A percentile compares a stretch with the other conserved stretches of the same genome.
Conservation (phyloP, 768 basidiomycete genomes). For the Holtermannia corniformis region DNA sequence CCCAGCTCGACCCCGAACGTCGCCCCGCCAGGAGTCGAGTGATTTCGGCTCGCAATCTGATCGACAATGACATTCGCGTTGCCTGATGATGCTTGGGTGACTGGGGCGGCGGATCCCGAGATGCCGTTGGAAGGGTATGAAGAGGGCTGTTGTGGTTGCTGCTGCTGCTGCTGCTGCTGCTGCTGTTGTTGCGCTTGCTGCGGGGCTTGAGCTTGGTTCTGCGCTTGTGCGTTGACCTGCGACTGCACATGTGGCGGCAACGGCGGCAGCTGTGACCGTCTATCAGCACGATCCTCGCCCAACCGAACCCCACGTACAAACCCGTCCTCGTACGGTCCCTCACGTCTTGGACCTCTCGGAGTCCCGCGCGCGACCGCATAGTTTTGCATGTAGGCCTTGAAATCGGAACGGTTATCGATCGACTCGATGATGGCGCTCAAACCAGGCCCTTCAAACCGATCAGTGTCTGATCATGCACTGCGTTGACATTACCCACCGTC, state of each 20-base stretch:
- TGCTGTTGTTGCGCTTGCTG: conserved; percentile 6
- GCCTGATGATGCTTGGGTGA: neutral
- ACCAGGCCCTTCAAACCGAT: conserved; percentile 59
- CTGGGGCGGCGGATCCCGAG: conserved; percentile 4
- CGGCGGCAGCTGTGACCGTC: conserved; percentile 25
- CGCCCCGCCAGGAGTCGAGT: conserved; percentile 42
- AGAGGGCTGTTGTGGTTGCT: neutral
- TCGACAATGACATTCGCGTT: conserved; percentile 24
- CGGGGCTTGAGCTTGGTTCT: conserved; percentile 3
- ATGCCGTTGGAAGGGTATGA: neutral
- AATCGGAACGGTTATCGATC: conserved; percentile 90
- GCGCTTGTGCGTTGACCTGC: conserved; percentile 2
- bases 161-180: neutral
- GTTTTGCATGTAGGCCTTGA: conserved; percentile 95
- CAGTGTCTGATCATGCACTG: neutral
- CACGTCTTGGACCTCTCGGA: conserved; percentile 65
- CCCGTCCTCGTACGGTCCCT: conserved; percentile 83
- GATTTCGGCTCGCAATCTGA: conserved; percentile 25
- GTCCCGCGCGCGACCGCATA: conserved; percentile 79
- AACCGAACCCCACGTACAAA: conserved; percentile 60
- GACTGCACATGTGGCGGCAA: conserved; percentile 38
- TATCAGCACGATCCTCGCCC: neutral
- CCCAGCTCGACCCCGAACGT: conserved; percentile 88
- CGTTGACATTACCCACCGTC: conserved; percentile 29
- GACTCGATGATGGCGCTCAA: conserved; percentile 77